Evolutionary conservation across 176 grass and related monocot genomes (phyloP).

Genomic region (Lolium rigidum): DNA sequence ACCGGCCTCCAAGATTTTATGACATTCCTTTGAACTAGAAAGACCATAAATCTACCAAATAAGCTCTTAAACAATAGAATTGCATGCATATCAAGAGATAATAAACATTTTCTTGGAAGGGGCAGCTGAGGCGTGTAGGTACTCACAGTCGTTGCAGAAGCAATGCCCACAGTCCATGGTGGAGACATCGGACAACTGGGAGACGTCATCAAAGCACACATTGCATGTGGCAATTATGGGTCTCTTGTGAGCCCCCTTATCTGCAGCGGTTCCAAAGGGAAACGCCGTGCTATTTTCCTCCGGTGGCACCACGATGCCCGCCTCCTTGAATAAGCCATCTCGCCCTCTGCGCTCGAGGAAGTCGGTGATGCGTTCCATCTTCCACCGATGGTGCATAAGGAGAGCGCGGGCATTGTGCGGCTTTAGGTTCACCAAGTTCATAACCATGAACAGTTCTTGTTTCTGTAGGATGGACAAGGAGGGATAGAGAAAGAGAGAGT

Average conservation of each 20-base stretch:
- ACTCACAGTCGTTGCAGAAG: conserved; percentile 30
- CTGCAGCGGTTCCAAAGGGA: too few relatives aligned
- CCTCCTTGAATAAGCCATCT: neutral
- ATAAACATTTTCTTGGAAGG: neutral
- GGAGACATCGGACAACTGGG: neutral
- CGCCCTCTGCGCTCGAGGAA: conserved; percentile 3
- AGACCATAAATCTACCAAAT: neutral
- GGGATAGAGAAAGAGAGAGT: too few relatives aligned
- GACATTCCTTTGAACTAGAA: neutral
- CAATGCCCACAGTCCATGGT: conserved; percentile 22
- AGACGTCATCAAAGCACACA: conserved; percentile 8
- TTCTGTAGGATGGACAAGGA: conserved; percentile 10
- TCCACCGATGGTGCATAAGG: conserved; percentile 45
- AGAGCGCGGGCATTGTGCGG: conserved; percentile 33
- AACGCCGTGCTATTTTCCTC: neutral
- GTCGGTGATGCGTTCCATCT: conserved; percentile 35
- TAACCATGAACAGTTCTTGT: conserved; percentile 36
- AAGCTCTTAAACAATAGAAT: neutral
- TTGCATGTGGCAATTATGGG: neutral
- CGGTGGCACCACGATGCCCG: neutral
- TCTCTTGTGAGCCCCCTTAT: neutral
- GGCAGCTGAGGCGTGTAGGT: too few relatives aligned
- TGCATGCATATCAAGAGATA: neutral
- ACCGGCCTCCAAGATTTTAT: neutral
- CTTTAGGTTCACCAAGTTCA: conserved; percentile 31